Evolutionary conservation across 2,329 filamentous ascomycete species (phyloP).

Genomic region (Fusarium circinatum): DNA sequence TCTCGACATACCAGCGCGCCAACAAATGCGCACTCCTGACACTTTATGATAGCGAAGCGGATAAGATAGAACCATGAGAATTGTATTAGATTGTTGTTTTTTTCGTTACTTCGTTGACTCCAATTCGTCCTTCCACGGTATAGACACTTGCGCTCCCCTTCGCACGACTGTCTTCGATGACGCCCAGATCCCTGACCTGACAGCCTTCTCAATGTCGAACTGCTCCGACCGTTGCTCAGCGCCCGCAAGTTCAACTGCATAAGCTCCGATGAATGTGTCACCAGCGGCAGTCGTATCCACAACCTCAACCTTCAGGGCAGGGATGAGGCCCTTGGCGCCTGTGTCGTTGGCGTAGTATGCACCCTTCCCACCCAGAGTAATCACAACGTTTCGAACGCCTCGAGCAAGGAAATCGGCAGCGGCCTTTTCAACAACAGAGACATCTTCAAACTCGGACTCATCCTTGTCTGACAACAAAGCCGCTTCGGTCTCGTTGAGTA

Average conservation of each 20-base stretch:
- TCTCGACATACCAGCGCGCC: slow-evolving; percentile 14
- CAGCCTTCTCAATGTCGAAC: slow-evolving; percentile 10
- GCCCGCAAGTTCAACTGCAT: slow-evolving; percentile 59
- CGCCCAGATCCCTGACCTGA: slow-evolving; percentile 1
- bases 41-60: too few species aligned
- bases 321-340: slow-evolving; percentile 59
- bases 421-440: slow-evolving; percentile 57
- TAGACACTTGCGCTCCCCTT: slow-evolving; percentile 18
- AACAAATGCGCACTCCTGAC: not conserved
- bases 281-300: slow-evolving; percentile 95
- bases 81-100: not conserved
- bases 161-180: slow-evolving; percentile 10
- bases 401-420: slow-evolving; percentile 69
- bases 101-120: not conserved
- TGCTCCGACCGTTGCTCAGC: not conserved
- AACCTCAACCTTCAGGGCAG: slow-evolving; percentile 76
- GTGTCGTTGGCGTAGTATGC: slow-evolving; percentile 69
- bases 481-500: slow-evolving; percentile 93
- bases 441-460: slow-evolving; percentile 59
- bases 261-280: slow-evolving; percentile 94
- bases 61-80: too few species aligned
- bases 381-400: slow-evolving; percentile 80
- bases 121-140: slow-evolving; percentile 16
- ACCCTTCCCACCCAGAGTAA: slow-evolving; percentile 85
- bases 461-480: slow-evolving; percentile 71